Base-by-base conservation (phyloP, 495 filamentous ascomycete genomes). In the Chlorociboria aeruginascens region DNA sequence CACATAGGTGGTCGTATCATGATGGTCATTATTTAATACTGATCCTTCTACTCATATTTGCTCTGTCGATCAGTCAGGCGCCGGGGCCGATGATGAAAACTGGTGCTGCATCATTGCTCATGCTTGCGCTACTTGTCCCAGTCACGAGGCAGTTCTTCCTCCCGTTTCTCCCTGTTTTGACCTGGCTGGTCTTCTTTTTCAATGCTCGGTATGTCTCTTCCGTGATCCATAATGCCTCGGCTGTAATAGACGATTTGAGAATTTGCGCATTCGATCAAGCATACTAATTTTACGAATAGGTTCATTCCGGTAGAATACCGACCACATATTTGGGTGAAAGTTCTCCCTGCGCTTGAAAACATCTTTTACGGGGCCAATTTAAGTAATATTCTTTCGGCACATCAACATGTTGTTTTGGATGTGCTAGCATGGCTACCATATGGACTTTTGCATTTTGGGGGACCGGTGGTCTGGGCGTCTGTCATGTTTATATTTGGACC, bases 311-410 rank as follows among this genome's bases (percentile, higher is more conserved):
- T 76, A 48, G 84, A 87, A 56, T 89, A 84, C 66, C 77, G 90
- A 35, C 87, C 87, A 40, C 82, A 84, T 37, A 95, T 97, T 55
- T 95, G 88, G 84, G 90, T 95, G 48, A 83, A 86, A 49, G 86
- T 97, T 16, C 73, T 97, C 10, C 90, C 90, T 3, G 85, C 90
- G n/a, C 75, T 97, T 51, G 90, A 97, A 63, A 95, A 97, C 65
- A 92, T 97, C 46, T 70, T 97, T 42, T 97, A 97, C 61, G 90
- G 90, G 42, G 87, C 87, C 30, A 95, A 95, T 67, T 77, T 97
- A 41, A 93, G 86, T 68, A 95, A 94, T 63, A 92, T 95, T 48
- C 77, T 97, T 38, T 92, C 89, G 4, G 83, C 86, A 25, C 86
- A 95, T 64, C 85, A 83, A 40, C 78, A 82, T 66, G 75, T 81